Evolutionary conservation across 78 protist genomes (phyloP).

Genomic region (Anaeramoeba ignava): DNA sequence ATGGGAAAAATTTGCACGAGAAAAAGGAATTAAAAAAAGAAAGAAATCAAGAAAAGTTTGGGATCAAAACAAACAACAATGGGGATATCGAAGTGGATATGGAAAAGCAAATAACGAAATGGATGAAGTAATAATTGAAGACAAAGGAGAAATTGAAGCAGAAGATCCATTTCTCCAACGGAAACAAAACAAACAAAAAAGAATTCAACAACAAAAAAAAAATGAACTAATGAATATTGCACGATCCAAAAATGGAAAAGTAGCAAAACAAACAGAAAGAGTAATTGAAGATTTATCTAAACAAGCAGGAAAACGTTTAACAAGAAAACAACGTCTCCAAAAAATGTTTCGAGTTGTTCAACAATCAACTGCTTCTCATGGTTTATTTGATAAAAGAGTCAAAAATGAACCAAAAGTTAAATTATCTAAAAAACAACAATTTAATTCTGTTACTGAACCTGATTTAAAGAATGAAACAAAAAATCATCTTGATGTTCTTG

Average conservation of each 20-base stretch:
- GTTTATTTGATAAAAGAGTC: background rate
- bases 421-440: background rate
- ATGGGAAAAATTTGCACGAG: background rate
- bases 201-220: background rate
- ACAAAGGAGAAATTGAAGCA: background rate
- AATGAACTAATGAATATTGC: background rate
- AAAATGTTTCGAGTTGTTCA: background rate
- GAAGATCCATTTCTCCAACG: background rate
- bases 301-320: background rate
- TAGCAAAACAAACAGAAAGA: background rate
- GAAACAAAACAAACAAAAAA: background rate
- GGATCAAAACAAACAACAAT: background rate
- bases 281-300: background rate
- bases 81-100: background rate
- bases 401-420: background rate
- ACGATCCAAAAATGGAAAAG: background rate
- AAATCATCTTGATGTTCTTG: background rate
- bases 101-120: background rate
- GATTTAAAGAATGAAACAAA: background rate
- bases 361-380: conserved; percentile 1
- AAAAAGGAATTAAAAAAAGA: background rate
- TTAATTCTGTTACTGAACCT: background rate
- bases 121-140: background rate
- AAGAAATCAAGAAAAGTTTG: background rate
- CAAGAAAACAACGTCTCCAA: background rate